These are phyloP conservation scores for Suillus luteus DNA, from an alignment of 768 basidiomycete species.

Conservation along the genomic window DNA sequence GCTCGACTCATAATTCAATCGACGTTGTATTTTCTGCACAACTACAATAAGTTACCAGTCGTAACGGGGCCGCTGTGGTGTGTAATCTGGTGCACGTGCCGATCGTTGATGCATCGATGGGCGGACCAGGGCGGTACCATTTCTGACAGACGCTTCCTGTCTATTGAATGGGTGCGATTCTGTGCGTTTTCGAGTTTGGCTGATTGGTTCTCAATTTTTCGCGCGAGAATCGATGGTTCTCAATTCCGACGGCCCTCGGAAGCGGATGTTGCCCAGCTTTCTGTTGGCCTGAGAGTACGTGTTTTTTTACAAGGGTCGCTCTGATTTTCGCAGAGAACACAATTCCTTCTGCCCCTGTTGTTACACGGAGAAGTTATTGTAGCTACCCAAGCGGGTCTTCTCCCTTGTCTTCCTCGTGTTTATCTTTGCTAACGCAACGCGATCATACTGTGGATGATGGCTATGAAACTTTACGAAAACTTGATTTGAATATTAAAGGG, in stretches of 20 bases:
- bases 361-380: not conserved
- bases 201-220: not conserved
- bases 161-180: not conserved
- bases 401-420: too few species aligned
- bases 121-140: too few species aligned
- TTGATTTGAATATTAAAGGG: not conserved
- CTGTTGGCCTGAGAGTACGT: not conserved
- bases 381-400: not conserved
- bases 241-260: not conserved
- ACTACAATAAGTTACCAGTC: too few species aligned
- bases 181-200: not conserved
- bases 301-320: not conserved
- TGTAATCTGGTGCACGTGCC: too few species aligned
- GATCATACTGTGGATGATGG: too few species aligned
- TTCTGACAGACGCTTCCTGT: too few species aligned
- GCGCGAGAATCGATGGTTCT: not conserved
- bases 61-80: too few species aligned
- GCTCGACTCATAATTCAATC: too few species aligned
- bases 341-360: not conserved
- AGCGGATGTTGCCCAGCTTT: not conserved
- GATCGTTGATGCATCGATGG: too few species aligned
- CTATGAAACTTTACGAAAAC: too few species aligned
- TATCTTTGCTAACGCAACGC: too few species aligned
- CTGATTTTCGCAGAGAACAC: not conserved
- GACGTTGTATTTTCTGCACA: too few species aligned